phyloP scores from a whole-genome alignment of 2,329 filamentous ascomycete genomes.

The Hypoxylon rubiginosum region DNA sequence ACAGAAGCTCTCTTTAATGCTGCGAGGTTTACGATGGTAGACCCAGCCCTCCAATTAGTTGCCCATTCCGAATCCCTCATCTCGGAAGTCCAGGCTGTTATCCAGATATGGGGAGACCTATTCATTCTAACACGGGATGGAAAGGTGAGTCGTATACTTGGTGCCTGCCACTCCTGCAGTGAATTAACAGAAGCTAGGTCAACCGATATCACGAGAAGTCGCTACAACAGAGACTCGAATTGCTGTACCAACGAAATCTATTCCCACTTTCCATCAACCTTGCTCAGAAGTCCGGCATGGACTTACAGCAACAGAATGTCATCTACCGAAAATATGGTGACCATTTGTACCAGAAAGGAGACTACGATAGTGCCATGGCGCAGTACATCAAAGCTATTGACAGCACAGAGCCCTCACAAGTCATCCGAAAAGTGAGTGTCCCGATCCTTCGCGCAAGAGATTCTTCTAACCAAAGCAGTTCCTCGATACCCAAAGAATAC shows the following conservation, averaged over 20 bases:
- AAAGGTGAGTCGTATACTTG: constrained; percentile 72
- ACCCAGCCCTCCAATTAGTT: constrained; percentile 90
- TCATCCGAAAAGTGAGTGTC: constrained; percentile 82
- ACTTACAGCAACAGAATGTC: constrained; percentile 83
- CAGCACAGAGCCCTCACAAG: constrained; percentile 94
- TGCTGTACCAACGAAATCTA: constrained; percentile 93
- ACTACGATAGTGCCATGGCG: constrained; percentile 98
- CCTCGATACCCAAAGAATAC: constrained; percentile 95
- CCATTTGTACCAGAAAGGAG: constrained; percentile 92
- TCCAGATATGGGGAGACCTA: constrained; percentile 90
- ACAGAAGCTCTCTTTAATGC: constrained; percentile 87
- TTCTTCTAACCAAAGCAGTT: constrained; percentile 68
- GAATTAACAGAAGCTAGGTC: constrained; percentile 66
- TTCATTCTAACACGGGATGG: constrained; percentile 93
- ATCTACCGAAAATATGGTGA: constrained; percentile 97
- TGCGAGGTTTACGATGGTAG: constrained; percentile 90
- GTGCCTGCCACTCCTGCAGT: background rate
- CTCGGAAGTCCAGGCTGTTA: constrained; percentile 82
- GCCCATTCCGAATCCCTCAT: constrained; percentile 89
- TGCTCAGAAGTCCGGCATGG: constrained; percentile 88
- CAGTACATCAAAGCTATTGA: constrained; percentile 97
- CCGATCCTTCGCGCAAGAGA: background rate
- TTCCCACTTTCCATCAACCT: constrained; percentile 93
- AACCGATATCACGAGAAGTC: constrained; percentile 91
- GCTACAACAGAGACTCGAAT: constrained; percentile 90